These are phyloP conservation scores for Leccinum barrowsii DNA, from an alignment of 768 basidiomycete species.

Conservation along the genomic window DNA sequence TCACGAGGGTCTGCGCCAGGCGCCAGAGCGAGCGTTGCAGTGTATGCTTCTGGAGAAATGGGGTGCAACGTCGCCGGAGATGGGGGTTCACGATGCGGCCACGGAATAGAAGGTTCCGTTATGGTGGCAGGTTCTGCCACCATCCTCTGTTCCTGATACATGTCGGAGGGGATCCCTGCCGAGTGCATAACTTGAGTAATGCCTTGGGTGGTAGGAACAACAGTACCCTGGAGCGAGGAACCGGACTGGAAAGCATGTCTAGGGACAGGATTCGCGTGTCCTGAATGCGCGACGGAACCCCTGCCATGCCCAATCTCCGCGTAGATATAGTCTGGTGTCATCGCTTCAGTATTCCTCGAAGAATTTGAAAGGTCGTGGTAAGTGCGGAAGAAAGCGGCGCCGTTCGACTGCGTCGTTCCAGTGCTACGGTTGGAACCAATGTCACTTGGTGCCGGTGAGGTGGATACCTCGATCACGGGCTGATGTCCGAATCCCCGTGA, in stretches of 20 bases:
- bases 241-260: conserved; percentile 25
- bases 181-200: conserved; percentile 36
- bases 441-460: conserved; percentile 60
- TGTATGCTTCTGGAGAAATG: conserved; percentile 39
- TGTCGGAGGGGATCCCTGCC: conserved; percentile 26
- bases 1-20: conserved; percentile 28
- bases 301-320: conserved; percentile 77
- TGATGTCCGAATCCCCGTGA: conserved; percentile 43
- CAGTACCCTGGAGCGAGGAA: conserved; percentile 17
- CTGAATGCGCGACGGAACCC: conserved; percentile 35
- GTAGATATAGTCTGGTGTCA: conserved; percentile 71
- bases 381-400: conserved; percentile 58
- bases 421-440: conserved; percentile 53
- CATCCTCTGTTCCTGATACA: conserved; percentile 14
- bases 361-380: conserved; percentile 47
- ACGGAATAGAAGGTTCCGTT: conserved; percentile 29
- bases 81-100: conserved; percentile 44
- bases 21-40: conserved; percentile 33
- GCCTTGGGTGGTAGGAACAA: conserved; percentile 26
- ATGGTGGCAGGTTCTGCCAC: conserved; percentile 10
- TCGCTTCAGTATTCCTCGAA: conserved; percentile 47
- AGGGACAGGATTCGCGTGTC: conserved; percentile 15
- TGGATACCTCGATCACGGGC: conserved; percentile 60
- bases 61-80: conserved; percentile 34
- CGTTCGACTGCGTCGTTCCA: conserved; percentile 51